phyloP scores from a whole-genome alignment of 208 protist species.

The Strigomonas galati region DNA sequence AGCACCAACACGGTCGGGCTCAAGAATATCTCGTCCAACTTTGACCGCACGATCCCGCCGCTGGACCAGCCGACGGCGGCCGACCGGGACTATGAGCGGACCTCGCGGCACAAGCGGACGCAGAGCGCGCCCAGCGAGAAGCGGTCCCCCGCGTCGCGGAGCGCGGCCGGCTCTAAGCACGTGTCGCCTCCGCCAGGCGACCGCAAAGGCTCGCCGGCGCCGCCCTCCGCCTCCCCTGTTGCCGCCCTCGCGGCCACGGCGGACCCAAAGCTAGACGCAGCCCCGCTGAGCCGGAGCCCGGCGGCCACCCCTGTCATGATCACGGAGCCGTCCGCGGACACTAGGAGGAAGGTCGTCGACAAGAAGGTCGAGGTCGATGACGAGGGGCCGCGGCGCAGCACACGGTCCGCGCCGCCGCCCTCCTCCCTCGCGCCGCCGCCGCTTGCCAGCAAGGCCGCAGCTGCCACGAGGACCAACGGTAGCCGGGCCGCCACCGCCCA shows the following conservation, averaged over 20 bases:
- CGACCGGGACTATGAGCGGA: constrained; percentile 54
- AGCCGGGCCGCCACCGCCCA: constrained; percentile 4
- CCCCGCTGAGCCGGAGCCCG: not conserved
- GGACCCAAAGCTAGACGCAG: not conserved
- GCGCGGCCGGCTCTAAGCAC: too few relatives aligned
- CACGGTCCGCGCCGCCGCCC: too few relatives aligned
- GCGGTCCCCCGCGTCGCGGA: not conserved
- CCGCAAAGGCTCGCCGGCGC: not conserved
- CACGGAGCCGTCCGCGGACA: too few relatives aligned
- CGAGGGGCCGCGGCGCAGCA: too few relatives aligned
- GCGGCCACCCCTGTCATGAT: too few relatives aligned
- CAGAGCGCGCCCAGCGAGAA: not conserved
- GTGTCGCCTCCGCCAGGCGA: not conserved
- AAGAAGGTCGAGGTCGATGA: not conserved
- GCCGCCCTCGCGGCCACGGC: not conserved
- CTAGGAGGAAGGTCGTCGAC: not conserved
- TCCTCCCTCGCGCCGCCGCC: not conserved
- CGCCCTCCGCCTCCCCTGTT: not conserved
- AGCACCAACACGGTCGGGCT: constrained; percentile 69
- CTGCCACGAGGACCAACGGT: not conserved
- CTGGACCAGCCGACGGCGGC: constrained; percentile 55
- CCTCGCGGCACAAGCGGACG: constrained; percentile 11
- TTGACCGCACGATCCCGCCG: constrained; percentile 67
- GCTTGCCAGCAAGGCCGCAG: not conserved
- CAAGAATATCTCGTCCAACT: constrained; percentile 47